Evolutionary conservation across 1,284 basidiomycete genomes (phyloP).

Genomic region (Irpex sp.): DNA sequence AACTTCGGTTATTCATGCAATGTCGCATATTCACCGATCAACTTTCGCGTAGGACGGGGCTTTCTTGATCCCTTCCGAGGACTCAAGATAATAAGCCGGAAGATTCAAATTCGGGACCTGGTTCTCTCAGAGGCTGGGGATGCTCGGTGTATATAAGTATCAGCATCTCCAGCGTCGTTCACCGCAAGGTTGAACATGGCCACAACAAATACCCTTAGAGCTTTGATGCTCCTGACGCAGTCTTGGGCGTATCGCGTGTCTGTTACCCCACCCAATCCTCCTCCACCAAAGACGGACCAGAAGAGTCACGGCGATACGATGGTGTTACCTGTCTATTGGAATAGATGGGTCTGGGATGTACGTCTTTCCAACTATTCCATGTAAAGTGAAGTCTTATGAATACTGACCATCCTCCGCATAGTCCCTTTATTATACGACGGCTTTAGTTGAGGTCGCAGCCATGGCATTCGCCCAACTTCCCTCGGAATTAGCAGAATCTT

Average conservation of each 20-base stretch:
- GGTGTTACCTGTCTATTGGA: neutral
- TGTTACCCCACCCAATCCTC: neutral
- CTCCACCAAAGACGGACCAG: neutral
- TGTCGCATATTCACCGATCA: too few species aligned
- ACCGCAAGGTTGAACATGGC: neutral
- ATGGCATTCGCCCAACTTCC: neutral
- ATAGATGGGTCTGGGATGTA: neutral
- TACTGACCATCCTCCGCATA: neutral
- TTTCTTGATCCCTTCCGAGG: too few species aligned
- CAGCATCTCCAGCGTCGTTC: neutral
- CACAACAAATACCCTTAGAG: neutral
- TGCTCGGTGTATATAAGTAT: too few species aligned
- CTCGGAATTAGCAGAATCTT: neutral
- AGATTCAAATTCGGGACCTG: too few species aligned
- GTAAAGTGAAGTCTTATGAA: neutral
- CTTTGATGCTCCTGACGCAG: neutral
- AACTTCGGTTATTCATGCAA: too few species aligned
- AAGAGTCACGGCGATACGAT: neutral
- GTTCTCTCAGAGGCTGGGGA: too few species aligned
- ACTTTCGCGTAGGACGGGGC: too few species aligned
- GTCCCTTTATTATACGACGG: neutral
- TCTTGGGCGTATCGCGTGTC: neutral
- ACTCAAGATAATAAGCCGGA: too few species aligned
- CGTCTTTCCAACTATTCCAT: neutral
- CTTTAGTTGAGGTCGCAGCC: neutral